Evolutionary conservation across 2,329 filamentous ascomycete genomes (phyloP), one percentile per base, ranked within the genome.

Genomic region (Colletotrichum costaricense): DNA sequence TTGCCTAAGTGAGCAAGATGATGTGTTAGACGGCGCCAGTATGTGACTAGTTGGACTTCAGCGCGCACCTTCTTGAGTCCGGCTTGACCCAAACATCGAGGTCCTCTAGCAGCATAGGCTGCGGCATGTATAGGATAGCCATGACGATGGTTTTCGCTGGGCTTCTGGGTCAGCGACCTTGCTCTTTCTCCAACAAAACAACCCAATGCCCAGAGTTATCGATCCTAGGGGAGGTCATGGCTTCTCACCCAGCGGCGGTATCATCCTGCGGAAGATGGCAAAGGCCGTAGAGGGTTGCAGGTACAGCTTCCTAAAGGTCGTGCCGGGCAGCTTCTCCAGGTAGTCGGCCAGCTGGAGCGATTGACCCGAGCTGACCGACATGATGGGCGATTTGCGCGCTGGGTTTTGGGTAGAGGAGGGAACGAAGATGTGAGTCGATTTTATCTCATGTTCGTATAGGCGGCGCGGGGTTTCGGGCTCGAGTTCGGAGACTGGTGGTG

Each of bases 181-280:
- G 35, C 49, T 52, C 33, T 46, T 30, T 24, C 30, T 69, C 64
- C 52, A 63, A 62, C 24, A 16, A n/a, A 22, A 35, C 35, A 49
- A 57, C 28, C 19, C 54, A 52, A 52, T 26, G 16, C 26, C 56
- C 24, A 7, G 8, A 26, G 2, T 35, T 46, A 26, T 35, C 65
- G 28, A 14, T 16, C n/a, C 30, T 14, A 24, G 28, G 52, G 30
- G 16, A 16, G 63, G 24, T 35, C 35, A 49, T 30, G 33, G 49
- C 63, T 30, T 78, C 86, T 79, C 87, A 95, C 94, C 95, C 74
- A 98, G 86, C 80, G 97, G 94, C 71, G 97, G 95, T 72, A 99
- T 90, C 95, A 99, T 98, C 85, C 97, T 95, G 77, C 97, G 92
- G 82, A 98, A 98, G 79, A 99, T 95, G 77, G 97, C 97, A 76